Base-by-base conservation (phyloP, 352 stramenopile species). In the Thalassiosira hispida region DNA sequence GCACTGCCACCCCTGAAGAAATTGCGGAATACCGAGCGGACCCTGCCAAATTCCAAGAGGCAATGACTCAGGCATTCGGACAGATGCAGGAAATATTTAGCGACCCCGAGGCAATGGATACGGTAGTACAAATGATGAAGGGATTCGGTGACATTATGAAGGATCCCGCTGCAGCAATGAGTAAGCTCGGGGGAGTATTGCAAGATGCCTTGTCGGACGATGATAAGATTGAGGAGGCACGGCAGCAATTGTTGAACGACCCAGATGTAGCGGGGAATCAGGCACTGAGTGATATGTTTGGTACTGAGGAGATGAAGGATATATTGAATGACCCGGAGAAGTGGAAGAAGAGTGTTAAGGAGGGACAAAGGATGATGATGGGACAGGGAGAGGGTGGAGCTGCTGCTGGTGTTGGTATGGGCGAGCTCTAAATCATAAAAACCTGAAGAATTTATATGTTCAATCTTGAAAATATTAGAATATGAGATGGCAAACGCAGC, bases 181-280 rank as follows among this genome's bases (percentile, higher is more conserved):
- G 71, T 56, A 82, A 91, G 35, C 77, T 91, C 42, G 78, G 82
- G 16, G 49, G 72, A 40, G 47, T 81, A 35, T 68, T 83, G 31
- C 61, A 72, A 55, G 74, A 81, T 52, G 66, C 55, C 29, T 70
- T 87, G 44, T 47, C 63, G 14, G 71, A 82, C 57, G 88, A 91
- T 73, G 76, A 86, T 52, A 88, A 92, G 42, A 91, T 93, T 68
- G 88, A 93, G 77, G 83, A 89, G 70, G 80, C 86, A 20, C 46
- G 88, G 55, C 62, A 85, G 73, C 70, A 87, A 47, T 59, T 93
- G 2, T 68, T 93, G 23, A 68, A 67, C 35, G 73, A 81, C 22
- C 80, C 84, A 14, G 67, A 69, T 22, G 49, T 84, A 0, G 68
- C 47, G 4, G 71, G 79, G 33, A 85, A 88, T 81, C 64, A 83